Conservation (phyloP, 805 yeast species). For the Suhomyces emberorum region DNA sequence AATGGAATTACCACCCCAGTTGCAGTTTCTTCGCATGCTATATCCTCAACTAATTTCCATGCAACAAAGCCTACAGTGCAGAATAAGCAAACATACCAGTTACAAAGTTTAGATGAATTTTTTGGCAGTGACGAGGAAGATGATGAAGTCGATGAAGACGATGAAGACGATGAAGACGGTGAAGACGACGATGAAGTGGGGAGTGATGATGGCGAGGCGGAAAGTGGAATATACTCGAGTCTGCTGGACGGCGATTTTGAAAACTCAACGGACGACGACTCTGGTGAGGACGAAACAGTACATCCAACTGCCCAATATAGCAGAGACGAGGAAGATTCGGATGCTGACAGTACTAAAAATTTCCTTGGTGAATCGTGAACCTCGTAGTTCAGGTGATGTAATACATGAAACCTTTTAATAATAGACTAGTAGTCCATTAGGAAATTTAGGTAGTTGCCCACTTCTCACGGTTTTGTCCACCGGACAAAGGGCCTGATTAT, state of each 20-base stretch:
- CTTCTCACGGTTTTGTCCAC: background rate
- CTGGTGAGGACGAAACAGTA: background rate
- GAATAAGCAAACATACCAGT: slow-evolving; percentile 42
- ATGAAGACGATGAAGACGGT: slow-evolving; percentile 21
- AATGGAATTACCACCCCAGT: slow-evolving; percentile 17
- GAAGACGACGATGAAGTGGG: slow-evolving; percentile 13
- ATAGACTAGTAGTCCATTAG: too few species aligned
- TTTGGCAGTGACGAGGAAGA: slow-evolving; percentile 43
- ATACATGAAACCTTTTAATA: too few species aligned
- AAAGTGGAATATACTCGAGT: too few species aligned
- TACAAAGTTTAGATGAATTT: slow-evolving; percentile 86
- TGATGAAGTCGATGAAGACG: slow-evolving; percentile 11
- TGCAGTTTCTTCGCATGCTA: slow-evolving; percentile 18
- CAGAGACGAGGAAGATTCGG: slow-evolving; percentile 2
- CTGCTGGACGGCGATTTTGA: too few species aligned
- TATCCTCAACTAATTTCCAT: slow-evolving; percentile 19
- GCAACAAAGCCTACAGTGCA: slow-evolving; percentile 2
- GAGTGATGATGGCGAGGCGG: slow-evolving; percentile 13
- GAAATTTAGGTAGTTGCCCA: background rate
- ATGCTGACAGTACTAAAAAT: slow-evolving; percentile 2
- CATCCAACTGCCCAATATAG: background rate
- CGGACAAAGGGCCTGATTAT: background rate
- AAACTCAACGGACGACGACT: slow-evolving; percentile 1
- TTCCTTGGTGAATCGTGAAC: slow-evolving; percentile 6
- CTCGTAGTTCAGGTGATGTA: background rate